Percentiles rank a stretch among this genome's conserved stretches.
These are phyloP conservation scores for Kokia cookei DNA, from an alignment of 441 rosid genomes.

Conservation along the genomic window DNA sequence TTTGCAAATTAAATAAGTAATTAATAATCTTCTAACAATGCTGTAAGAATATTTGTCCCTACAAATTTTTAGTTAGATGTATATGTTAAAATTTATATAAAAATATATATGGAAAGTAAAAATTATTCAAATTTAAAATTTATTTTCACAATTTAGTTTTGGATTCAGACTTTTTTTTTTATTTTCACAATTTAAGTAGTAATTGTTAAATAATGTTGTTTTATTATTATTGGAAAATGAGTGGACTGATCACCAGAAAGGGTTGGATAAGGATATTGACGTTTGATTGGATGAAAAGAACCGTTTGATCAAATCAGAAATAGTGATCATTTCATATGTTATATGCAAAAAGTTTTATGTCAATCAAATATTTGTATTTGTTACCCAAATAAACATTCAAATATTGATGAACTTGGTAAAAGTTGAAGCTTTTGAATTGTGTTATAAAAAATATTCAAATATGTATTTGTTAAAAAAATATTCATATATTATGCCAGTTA, in stretches of 20 bases:
- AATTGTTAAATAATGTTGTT: not conserved
- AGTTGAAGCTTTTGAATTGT: too few relatives aligned
- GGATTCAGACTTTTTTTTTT: not conserved
- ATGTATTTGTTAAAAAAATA: too few relatives aligned
- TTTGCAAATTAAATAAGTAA: not conserved
- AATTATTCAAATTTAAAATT: too few relatives aligned
- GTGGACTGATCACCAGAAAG: not conserved
- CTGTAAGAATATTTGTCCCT: too few relatives aligned
- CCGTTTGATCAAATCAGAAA: conserved; percentile 19
- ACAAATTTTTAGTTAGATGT: too few relatives aligned
- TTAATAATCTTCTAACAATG: not conserved
- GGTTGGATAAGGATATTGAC: conserved; percentile 11
- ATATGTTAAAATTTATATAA: too few relatives aligned
- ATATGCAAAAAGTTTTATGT: not conserved
- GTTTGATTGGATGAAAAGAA: conserved; percentile 17
- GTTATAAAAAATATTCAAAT: too few relatives aligned
- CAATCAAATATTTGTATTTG: not conserved
- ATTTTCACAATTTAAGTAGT: not conserved
- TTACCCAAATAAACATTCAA: too few relatives aligned
- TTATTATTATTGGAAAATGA: not conserved
- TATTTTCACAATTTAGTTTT: too few relatives aligned
- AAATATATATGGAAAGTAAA: too few relatives aligned
- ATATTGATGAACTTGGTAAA: too few relatives aligned
- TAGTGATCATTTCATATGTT: not conserved
- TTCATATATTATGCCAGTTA: too few relatives aligned